A percentile compares a stretch with the other conserved stretches of the same genome.
These are phyloP conservation scores for Penicillium cosmopolitanum DNA, from an alignment of 495 filamentous ascomycete genomes.

Conservation along the genomic window DNA sequence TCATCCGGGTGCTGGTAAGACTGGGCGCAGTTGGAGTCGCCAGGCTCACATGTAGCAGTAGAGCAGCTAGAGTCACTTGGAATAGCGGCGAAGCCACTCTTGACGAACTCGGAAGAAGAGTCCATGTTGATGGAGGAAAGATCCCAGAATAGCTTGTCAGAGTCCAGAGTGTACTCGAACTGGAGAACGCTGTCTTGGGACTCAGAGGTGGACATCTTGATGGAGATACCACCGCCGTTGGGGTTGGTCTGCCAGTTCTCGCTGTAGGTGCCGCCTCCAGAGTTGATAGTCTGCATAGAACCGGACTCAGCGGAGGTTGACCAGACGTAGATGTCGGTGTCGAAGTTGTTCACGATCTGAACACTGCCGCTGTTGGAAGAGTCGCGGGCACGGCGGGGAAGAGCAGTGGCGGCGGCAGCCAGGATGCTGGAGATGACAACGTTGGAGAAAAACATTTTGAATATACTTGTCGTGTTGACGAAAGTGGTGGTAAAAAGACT, in stretches of 20 bases:
- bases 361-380: constrained; percentile 26
- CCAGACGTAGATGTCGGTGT: constrained; percentile 46
- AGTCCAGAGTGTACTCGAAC: constrained; percentile 33
- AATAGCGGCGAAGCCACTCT: constrained; percentile 23
- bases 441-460: constrained; percentile 30
- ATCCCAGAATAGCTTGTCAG: constrained; percentile 33
- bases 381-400: constrained; percentile 22
- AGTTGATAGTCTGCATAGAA: constrained; percentile 43
- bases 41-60: constrained; percentile 29
- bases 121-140: constrained; percentile 41
- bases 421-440: constrained; percentile 29
- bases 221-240: constrained; percentile 50
- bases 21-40: constrained; percentile 31
- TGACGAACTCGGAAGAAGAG: constrained; percentile 24
- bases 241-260: constrained; percentile 43
- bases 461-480: constrained; percentile 7
- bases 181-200: constrained; percentile 46
- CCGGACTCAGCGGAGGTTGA: constrained; percentile 40
- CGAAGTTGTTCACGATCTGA: constrained; percentile 44
- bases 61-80: constrained; percentile 32
- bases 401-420: constrained; percentile 26
- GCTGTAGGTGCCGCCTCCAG: constrained; percentile 39
- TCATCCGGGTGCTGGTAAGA: constrained; percentile 42
- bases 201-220: constrained; percentile 47
- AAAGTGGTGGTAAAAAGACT: background rate